Conservation (phyloP, 345 rosid species). For the Reutealis trisperma region DNA sequence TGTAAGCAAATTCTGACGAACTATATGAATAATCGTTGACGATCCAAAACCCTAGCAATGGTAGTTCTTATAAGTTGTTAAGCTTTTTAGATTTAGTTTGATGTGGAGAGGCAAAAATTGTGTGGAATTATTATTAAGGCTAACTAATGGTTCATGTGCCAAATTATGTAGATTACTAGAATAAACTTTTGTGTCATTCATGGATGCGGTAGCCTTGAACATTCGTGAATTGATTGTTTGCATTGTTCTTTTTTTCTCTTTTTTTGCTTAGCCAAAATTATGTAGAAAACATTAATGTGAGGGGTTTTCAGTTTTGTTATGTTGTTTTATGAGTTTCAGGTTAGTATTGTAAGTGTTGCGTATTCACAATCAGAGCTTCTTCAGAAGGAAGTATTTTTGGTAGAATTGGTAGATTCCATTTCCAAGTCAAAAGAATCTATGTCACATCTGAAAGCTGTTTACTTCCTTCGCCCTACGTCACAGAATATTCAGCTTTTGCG, state of each 20-base stretch:
- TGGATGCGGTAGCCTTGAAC: background rate
- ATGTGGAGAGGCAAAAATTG: background rate
- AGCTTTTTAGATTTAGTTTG: background rate
- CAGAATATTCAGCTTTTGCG: slow-evolving; percentile 88
- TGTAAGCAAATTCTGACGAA: no score
- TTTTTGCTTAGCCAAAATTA: background rate
- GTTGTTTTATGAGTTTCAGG: slow-evolving; percentile 45
- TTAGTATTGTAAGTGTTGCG: slow-evolving; percentile 83
- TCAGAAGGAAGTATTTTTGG: slow-evolving; percentile 91
- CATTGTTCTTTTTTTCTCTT: no score
- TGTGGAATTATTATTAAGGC: background rate
- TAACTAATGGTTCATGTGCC: background rate
- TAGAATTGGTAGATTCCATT: slow-evolving; percentile 87
- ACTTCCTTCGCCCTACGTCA: slow-evolving; percentile 79
- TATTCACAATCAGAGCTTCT: slow-evolving; percentile 96
- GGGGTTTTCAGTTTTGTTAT: background rate
- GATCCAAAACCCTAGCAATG: background rate
- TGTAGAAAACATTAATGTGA: no score
- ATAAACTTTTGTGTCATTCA: background rate
- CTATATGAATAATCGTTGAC: background rate
- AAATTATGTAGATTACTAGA: no score
- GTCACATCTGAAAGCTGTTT: slow-evolving; percentile 95
- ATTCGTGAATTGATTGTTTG: background rate
- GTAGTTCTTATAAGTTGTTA: background rate
- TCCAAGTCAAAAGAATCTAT: slow-evolving; percentile 77